A percentile compares a stretch with the other conserved stretches of the same genome.
These are phyloP conservation scores for Aureoboletus auriporus DNA, from an alignment of 768 basidiomycete genomes.

Conservation along the genomic window DNA sequence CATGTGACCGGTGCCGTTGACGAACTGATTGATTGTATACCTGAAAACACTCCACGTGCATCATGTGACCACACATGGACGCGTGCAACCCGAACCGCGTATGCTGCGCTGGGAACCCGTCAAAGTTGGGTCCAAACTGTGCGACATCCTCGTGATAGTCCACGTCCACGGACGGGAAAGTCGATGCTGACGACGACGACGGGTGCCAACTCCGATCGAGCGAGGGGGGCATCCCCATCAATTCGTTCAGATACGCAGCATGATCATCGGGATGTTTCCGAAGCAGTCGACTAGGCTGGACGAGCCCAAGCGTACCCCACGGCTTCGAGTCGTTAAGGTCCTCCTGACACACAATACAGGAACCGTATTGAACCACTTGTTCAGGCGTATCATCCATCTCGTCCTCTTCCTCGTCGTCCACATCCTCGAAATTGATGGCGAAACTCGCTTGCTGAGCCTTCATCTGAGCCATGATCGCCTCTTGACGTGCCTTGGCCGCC, in stretches of 20 bases:
- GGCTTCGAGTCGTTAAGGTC: conserved; percentile 68
- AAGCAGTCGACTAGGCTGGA: conserved; percentile 86
- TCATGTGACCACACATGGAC: conserved; percentile 93
- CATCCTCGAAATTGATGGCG: conserved; percentile 73
- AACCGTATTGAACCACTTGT: conserved; percentile 63
- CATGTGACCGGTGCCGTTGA: conserved; percentile 82
- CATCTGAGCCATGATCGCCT: conserved; percentile 94
- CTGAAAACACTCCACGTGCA: conserved; percentile 94
- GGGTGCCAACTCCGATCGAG: conserved; percentile 51
- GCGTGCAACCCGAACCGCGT: conserved; percentile 83
- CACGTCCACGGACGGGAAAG: conserved; percentile 30
- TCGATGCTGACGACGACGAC: conserved; percentile 26
- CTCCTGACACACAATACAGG: conserved; percentile 99
- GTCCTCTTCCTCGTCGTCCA: conserved; percentile 63
- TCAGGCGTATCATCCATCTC: conserved; percentile 42
- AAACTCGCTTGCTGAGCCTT: conserved; percentile 88
- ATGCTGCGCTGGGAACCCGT: conserved; percentile 65
- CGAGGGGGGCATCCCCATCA: conserved; percentile 56
- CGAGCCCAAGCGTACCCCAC: conserved; percentile 81
- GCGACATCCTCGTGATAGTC: conserved; percentile 25
- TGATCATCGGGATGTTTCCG: conserved; percentile 72
- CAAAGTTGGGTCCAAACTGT: conserved; percentile 58
- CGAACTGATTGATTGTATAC: conserved; percentile 85
- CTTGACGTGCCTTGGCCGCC: conserved; percentile 88
- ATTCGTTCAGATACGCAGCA: conserved; percentile 62